Evolutionary conservation across 23 red algal genomes (phyloP).

Genomic region (Gracilaria domingensis): DNA sequence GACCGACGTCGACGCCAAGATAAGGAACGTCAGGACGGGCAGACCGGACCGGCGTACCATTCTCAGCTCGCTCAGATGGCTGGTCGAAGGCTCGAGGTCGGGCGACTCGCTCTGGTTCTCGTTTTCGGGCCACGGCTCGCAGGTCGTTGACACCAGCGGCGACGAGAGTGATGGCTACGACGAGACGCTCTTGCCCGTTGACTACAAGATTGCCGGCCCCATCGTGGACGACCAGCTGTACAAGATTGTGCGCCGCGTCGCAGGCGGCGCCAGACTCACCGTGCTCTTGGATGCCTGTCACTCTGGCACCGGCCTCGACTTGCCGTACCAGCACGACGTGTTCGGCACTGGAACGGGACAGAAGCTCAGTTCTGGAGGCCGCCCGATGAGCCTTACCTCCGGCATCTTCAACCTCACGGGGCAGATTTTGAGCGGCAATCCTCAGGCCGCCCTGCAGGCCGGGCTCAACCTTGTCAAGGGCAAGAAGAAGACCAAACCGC

Average conservation of each 20-base stretch:
- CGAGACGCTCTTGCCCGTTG: conserved; percentile 68
- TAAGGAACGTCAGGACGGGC: conserved; percentile 47
- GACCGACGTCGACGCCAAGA: conserved; percentile 54
- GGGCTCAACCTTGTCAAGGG: conserved; percentile 48
- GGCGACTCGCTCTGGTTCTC: conserved; percentile 77
- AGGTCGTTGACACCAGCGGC: conserved; percentile 65
- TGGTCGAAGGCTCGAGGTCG: conserved; percentile 19
- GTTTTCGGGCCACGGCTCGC: conserved; percentile 77
- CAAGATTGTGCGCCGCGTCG: conserved; percentile 54
- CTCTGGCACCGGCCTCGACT: conserved; percentile 70
- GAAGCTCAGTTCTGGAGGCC: conserved; percentile 25
- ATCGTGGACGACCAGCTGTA: conserved; percentile 79
- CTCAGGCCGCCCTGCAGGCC: conserved; percentile 40
- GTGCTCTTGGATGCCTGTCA: conserved; percentile 81
- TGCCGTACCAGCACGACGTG: conserved; percentile 79
- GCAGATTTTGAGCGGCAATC: conserved; percentile 43
- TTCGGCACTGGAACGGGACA: conserved; percentile 53
- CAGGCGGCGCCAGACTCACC: conserved; percentile 54
- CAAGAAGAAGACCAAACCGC: conserved; percentile 62
- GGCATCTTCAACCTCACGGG: conserved; percentile 42
- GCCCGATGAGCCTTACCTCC: conserved; percentile 19
- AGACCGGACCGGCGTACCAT: conserved; percentile 58
- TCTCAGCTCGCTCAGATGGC: conserved; percentile 56
- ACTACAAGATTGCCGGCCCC: conserved; percentile 68
- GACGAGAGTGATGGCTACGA: conserved; percentile 82